These are phyloP conservation scores for Phylloporus rhodoxanthus DNA, from an alignment of 768 basidiomycete genomes.

Conservation along the genomic window DNA sequence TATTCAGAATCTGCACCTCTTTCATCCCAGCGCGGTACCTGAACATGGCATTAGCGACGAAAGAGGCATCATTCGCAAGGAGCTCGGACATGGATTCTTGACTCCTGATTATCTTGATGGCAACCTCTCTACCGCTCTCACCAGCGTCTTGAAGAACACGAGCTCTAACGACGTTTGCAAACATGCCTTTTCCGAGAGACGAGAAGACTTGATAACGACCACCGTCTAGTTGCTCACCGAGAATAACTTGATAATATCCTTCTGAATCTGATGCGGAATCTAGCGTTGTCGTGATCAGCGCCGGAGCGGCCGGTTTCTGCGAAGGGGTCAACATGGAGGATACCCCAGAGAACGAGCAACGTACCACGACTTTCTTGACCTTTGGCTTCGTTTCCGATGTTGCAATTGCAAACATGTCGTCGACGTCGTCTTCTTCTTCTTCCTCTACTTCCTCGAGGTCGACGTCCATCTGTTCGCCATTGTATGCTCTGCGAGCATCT, in stretches of 20 bases:
- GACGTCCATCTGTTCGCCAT: slow-evolving; percentile 31
- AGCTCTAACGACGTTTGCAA: slow-evolving; percentile 92
- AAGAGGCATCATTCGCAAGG: slow-evolving; percentile 1
- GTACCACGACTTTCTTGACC: slow-evolving; percentile 51
- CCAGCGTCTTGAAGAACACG: slow-evolving; percentile 65
- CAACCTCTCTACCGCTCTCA: slow-evolving; percentile 69
- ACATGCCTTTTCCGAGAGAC: slow-evolving; percentile 98
- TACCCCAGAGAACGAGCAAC: slow-evolving; percentile 13
- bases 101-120: slow-evolving; percentile 93
- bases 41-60: slow-evolving; percentile 6
- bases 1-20: slow-evolving; percentile 84
- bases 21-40: slow-evolving; percentile 96
- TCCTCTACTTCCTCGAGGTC: slow-evolving; percentile 45
- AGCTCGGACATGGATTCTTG: slow-evolving; percentile 90
- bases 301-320: slow-evolving; percentile 50
- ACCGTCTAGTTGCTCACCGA: slow-evolving; percentile 89
- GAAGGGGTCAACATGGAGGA: slow-evolving; percentile 2
- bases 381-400: slow-evolving; percentile 45
- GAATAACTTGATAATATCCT: slow-evolving; percentile 91
- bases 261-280: slow-evolving; percentile 92
- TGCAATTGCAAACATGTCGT: slow-evolving; percentile 90
- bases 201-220: slow-evolving; percentile 94
- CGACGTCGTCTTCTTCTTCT: slow-evolving; percentile 78
- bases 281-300: slow-evolving; percentile 67
- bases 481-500: slow-evolving; percentile 66